phyloP scores from a whole-genome alignment of 208 protist species.

The Leishmania martiniquensis region DNA sequence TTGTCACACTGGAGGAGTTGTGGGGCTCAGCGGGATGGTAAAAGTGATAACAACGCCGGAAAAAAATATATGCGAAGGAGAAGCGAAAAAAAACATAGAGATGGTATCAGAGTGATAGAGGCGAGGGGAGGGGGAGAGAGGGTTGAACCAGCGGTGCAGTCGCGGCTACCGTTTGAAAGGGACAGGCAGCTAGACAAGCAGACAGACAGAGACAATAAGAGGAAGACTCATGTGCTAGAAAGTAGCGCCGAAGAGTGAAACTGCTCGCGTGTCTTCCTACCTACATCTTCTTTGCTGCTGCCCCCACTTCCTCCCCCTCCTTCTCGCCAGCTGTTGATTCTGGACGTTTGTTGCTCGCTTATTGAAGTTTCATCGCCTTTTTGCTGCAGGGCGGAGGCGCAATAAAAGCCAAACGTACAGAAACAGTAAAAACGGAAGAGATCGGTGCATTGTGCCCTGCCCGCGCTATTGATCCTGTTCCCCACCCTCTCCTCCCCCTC shows the following conservation, averaged over 20 bases:
- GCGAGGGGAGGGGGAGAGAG: no score
- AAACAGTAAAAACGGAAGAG: neutral
- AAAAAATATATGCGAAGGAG: neutral
- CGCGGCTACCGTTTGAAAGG: neutral
- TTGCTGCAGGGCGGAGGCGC: neutral
- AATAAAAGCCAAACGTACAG: neutral
- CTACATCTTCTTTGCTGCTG: neutral
- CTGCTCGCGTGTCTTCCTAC: neutral
- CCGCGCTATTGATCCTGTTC: neutral
- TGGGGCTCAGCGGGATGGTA: no score
- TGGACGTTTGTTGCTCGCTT: neutral
- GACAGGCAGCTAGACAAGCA: neutral
- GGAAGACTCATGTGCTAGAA: neutral
- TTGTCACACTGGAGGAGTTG: neutral
- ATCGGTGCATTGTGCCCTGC: neutral
- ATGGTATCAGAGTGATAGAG: no score
- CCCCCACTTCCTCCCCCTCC: no score
- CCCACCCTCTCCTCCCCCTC: neutral
- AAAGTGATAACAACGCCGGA: neutral
- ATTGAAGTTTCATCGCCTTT: neutral
- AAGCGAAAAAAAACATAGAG: neutral
- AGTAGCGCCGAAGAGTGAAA: neutral
- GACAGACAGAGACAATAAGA: neutral
- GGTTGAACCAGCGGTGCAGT: no score
- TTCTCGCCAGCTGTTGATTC: neutral